Base-by-base conservation (phyloP, 2,329 filamentous ascomycete genomes). In the Beauveria medogensis region DNA sequence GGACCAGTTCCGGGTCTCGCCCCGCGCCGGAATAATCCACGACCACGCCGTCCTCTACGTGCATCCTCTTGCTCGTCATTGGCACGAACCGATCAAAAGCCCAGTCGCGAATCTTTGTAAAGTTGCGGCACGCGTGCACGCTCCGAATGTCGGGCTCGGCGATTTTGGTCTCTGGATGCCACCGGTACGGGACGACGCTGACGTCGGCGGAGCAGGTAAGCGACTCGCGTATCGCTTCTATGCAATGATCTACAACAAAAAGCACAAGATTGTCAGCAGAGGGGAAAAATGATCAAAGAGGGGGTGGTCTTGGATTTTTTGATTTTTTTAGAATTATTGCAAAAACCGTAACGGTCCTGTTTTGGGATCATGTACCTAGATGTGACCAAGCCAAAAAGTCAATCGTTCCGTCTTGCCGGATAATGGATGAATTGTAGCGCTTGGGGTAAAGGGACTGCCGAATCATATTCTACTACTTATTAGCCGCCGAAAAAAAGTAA, bases 201-300 rank as follows among this genome's bases (percentile, higher is more conserved):
- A 62, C 40, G 44, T 63, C 62, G 22, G 50, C 59, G 37, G 41
- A 50, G 51, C 62, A 63, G 30, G 56, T 63, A n/a, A 63, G 47
- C 7, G 59, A 59, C 37, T 62, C 47, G 30, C 62, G 59, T 10
- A 63, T 43, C 16, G 51, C 26, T n/a, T 63, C 62, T 34, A 63
- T 53, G 51, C 62, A 63, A 37, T 61, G 55, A 20, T 63, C 62
- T 53, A 40, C 12, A 24, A 24, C 3, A 24, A 24, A 24, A 28
- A 24, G 28, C 28, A 3, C n/a, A 24, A 14, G 2, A 22, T 46
- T 3, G 43, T 46, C n/a, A 43, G 41, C 41, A 22, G 22, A 22
- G 7, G 7, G 7, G 3, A 20, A 9, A 20, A 30, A 30, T 8
- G 8, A 8, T 28, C 7, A 7, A 7, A 28, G 26, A 7, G 26